These are phyloP conservation scores for Hygrophorus pudorinus DNA, from an alignment of 768 basidiomycete genomes.

Conservation along the genomic window DNA sequence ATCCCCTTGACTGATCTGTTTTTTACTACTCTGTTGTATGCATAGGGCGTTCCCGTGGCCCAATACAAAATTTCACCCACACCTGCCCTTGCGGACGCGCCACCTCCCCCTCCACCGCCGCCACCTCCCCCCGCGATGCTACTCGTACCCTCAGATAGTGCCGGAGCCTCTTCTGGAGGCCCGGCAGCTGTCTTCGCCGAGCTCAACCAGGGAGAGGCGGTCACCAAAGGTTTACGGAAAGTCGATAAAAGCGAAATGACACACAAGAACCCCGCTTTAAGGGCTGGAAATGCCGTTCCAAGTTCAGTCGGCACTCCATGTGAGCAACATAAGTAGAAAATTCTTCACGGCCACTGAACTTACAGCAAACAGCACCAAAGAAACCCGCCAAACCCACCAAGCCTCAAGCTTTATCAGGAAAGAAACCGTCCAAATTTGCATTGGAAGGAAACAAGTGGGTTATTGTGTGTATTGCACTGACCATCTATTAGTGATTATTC, in stretches of 20 bases:
- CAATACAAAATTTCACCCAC: constrained; percentile 37
- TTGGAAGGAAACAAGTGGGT: constrained; percentile 92
- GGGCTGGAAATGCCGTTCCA: constrained; percentile 49
- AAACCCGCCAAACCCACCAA: constrained; percentile 77
- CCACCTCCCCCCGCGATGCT: constrained; percentile 39
- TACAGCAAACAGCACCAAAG: constrained; percentile 29
- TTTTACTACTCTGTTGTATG: constrained; percentile 1
- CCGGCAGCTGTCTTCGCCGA: constrained; percentile 81
- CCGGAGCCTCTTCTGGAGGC: constrained; percentile 33
- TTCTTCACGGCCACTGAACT: background rate
- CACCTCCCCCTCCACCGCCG: constrained; percentile 49
- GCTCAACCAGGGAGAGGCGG: constrained; percentile 79
- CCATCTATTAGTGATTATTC: background rate
- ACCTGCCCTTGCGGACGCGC: constrained; percentile 24
- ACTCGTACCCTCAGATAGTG: constrained; percentile 31
- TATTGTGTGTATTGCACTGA: constrained; percentile 44
- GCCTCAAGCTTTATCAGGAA: constrained; percentile 71
- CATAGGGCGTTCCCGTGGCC: constrained; percentile 46
- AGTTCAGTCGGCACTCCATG: constrained; percentile 22
- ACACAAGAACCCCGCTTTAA: constrained; percentile 90
- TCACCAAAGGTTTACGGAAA: constrained; percentile 86
- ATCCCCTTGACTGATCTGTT: constrained; percentile 1
- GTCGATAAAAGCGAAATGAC: constrained; percentile 97
- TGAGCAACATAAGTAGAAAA: constrained; percentile 13
- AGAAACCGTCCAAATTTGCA: constrained; percentile 85